Evolutionary conservation across 2,329 filamentous ascomycete species (phyloP), one percentile per base, ranked within the genome.

Genomic region (Colletotrichum plurivorum): DNA sequence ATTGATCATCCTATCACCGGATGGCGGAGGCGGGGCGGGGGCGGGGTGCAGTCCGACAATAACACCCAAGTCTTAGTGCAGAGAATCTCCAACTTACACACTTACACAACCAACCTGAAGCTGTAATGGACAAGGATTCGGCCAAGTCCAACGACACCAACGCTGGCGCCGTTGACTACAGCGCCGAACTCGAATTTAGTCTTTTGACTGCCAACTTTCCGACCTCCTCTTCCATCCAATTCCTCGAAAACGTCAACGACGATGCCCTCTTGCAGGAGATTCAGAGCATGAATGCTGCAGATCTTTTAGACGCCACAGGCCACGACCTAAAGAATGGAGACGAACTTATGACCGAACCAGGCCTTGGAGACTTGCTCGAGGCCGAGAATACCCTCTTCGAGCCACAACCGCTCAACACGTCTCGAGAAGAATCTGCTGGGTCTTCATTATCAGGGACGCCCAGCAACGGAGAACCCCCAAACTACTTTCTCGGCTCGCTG

Each of bases 101-200:
- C 51, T 60, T 61, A 60, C 66, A 64, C 54, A 59, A 45, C 16
- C 45, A 46, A 46, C 3, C 49, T 55, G 31, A 18, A 18, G 22
- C 20, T 16, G 45, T 18, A 10, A 69, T 69, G 66, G 61, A 69
- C 66, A 56, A 55, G 62, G 49, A n/a, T 15, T 16, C 36, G 20
- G 43, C 8, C 7, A 16, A 22, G 51, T 31, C 62, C 41, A 66
- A 69, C 65, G 55, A 36, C 9, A 60, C 15, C 43, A 55, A 60
- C 41, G 31, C 62, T 16, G 27, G 36, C 36, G 25, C 31, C n/a
- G 27, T 60, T 3, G 66, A 69, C 51, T 51, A 51, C 62, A 60
- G 55, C 55, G 65, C 60, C 46, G 43, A 62, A 1, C 36, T 60
- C 9, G 66, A 60, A 20, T 56, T 66, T 16, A 41, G 41, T 9